phyloP scores from a whole-genome alignment of 495 filamentous ascomycete genomes.

The Hyaloscypha variabilis region DNA sequence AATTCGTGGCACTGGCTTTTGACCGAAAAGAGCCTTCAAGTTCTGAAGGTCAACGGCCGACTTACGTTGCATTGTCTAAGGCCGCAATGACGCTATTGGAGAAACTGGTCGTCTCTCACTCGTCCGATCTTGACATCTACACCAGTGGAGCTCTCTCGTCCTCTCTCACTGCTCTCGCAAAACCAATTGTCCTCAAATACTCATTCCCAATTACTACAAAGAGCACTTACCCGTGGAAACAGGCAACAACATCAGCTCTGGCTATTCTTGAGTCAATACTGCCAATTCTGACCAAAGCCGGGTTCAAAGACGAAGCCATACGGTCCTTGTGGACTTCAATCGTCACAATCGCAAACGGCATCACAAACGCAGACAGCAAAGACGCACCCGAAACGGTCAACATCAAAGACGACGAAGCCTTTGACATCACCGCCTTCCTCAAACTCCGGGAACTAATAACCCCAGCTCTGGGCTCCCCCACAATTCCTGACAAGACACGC shows the following conservation, averaged over 20 bases:
- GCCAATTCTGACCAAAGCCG: conserved; percentile 58
- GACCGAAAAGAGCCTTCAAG: conserved; percentile 33
- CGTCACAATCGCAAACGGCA: conserved; percentile 59
- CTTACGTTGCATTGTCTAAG: conserved; percentile 86
- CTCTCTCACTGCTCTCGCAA: conserved; percentile 63
- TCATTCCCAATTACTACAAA: conserved; percentile 56
- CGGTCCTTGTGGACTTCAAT: conserved; percentile 61
- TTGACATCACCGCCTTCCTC: conserved; percentile 77
- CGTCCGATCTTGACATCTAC: conserved; percentile 66
- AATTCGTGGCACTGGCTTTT: conserved; percentile 72
- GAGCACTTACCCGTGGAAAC: conserved; percentile 73
- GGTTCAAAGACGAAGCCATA: conserved; percentile 47
- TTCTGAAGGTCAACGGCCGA: conserved; percentile 49
- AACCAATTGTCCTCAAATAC: conserved; percentile 77
- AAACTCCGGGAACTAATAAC: conserved; percentile 72
- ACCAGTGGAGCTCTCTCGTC: conserved; percentile 59
- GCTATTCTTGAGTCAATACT: conserved; percentile 69
- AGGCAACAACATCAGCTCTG: conserved; percentile 70
- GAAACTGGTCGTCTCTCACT: conserved; percentile 63
- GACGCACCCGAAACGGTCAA: conserved; percentile 42
- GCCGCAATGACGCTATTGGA: conserved; percentile 70
- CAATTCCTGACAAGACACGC: conserved; percentile 67
- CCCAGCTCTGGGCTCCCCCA: conserved; percentile 66
- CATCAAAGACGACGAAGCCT: conserved; percentile 66
- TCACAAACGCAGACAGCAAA: conserved; percentile 58